These are phyloP conservation scores for Puccinellia tenuiflora DNA, from an alignment of 176 grass and related monocot genomes.

Conservation along the genomic window DNA sequence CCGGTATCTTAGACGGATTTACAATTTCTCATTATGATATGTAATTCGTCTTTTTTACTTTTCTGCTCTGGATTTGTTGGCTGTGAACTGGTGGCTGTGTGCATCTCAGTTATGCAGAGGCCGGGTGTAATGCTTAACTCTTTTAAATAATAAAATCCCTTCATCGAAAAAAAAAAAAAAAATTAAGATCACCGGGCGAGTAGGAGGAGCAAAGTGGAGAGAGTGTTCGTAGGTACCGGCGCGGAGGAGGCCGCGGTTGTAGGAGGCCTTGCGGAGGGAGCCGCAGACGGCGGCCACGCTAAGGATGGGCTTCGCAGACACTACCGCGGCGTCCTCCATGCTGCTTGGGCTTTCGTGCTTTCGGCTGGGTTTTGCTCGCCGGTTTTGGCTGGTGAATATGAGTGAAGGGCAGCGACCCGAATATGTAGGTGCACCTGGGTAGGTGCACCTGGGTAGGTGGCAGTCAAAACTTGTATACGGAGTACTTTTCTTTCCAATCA, in stretches of 20 bases:
- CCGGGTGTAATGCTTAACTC: too few relatives aligned
- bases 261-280: slow-evolving; percentile 80
- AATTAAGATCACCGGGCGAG: neutral
- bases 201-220: neutral
- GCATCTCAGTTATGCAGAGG: too few relatives aligned
- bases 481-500: too few relatives aligned
- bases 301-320: slow-evolving; percentile 34
- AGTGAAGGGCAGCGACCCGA: neutral
- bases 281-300: slow-evolving; percentile 69
- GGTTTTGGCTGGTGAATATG: neutral
- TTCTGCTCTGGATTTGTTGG: too few relatives aligned
- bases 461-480: too few relatives aligned
- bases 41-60: too few relatives aligned
- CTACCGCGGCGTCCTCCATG: slow-evolving; percentile 17
- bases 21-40: too few relatives aligned
- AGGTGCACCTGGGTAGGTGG: neutral
- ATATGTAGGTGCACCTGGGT: neutral
- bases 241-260: slow-evolving; percentile 84
- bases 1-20: too few relatives aligned
- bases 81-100: too few relatives aligned
- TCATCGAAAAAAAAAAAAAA: too few relatives aligned
- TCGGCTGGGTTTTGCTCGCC: neutral
- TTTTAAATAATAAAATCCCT: too few relatives aligned
- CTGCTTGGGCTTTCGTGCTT: neutral
- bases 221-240: slow-evolving; percentile 34